A percentile compares a stretch with the other conserved stretches of the same genome.
Conservation (phyloP, 352 stramenopile genomes). For the Aphanomyces stellatus region DNA sequence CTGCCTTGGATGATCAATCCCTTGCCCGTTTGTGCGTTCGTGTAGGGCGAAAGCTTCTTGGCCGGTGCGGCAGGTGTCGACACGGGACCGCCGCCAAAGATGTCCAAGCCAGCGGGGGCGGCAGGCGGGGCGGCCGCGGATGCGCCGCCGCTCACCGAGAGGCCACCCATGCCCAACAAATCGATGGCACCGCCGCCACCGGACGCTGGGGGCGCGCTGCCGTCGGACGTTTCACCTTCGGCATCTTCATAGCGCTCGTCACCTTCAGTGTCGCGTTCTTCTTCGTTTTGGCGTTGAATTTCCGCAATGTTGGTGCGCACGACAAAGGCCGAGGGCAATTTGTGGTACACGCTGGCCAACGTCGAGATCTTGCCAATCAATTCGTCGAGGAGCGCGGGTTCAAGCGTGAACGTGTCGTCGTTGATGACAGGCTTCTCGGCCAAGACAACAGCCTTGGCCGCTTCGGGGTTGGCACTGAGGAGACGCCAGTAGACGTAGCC, state of each 20-base stretch:
- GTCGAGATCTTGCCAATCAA: constrained; percentile 97
- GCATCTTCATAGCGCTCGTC: constrained; percentile 49
- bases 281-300: constrained; percentile 52
- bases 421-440: constrained; percentile 99
- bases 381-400: constrained; percentile 92
- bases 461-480: constrained; percentile 96
- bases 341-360: constrained; percentile 98
- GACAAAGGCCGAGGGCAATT: constrained; percentile 78
- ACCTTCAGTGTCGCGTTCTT: constrained; percentile 46
- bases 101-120: constrained; percentile 43
- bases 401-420: constrained; percentile 96
- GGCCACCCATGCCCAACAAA: constrained; percentile 75
- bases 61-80: constrained; percentile 29
- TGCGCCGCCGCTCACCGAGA: constrained; percentile 59
- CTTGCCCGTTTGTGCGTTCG: constrained; percentile 79
- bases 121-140: constrained; percentile 29
- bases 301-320: constrained; percentile 76
- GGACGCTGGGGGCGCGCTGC: constrained; percentile 15
- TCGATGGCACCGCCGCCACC: constrained; percentile 37
- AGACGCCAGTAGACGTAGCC: constrained; percentile 99
- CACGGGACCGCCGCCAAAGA: constrained; percentile 58
- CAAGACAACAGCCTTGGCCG: constrained; percentile 96
- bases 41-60: constrained; percentile 52
- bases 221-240: constrained; percentile 22
- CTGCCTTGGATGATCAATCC: constrained; percentile 82